phyloP scores from a whole-genome alignment of 441 rosid species.

The Erysimum pusillum region DNA sequence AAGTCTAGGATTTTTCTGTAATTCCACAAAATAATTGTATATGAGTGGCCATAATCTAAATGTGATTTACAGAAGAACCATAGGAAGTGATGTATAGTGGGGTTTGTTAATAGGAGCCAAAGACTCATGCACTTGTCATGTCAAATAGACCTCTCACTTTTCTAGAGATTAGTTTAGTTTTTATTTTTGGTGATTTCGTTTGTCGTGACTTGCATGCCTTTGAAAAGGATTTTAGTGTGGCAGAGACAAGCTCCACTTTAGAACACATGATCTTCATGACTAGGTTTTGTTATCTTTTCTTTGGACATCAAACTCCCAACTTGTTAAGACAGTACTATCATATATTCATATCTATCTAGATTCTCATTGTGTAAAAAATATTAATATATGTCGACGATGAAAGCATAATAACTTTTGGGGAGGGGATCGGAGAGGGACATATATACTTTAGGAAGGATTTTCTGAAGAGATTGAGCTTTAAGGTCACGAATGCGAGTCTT shows the following conservation, averaged over 20 bases:
- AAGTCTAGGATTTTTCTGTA: not conserved
- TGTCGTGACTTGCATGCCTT: constrained; percentile 49
- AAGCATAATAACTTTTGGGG: not conserved
- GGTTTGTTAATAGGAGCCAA: constrained; percentile 36
- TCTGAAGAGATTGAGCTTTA: not conserved
- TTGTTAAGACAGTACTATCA: constrained; percentile 19
- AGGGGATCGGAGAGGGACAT: not conserved
- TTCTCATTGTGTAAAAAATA: not conserved
- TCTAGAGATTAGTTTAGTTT: constrained; percentile 1
- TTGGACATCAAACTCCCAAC: constrained; percentile 46
- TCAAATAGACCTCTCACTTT: constrained; percentile 36
- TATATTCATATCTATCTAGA: constrained; percentile 26
- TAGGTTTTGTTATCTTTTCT: constrained; percentile 48
- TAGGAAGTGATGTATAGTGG: constrained; percentile 40
- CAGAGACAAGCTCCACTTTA: constrained; percentile 43
- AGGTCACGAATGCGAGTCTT: not conserved
- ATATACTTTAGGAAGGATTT: not conserved
- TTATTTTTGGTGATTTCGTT: constrained; percentile 13
- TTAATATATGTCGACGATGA: constrained; percentile 23
- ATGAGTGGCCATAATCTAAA: constrained; percentile 28
- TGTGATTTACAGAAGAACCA: constrained; percentile 32
- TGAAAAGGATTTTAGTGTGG: constrained; percentile 29
- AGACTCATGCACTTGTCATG: constrained; percentile 43
- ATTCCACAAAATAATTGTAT: not conserved
- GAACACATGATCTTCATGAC: constrained; percentile 48